These are phyloP conservation scores for Pleurotus tuber-regium DNA, from an alignment of 768 basidiomycete genomes.

Conservation along the genomic window DNA sequence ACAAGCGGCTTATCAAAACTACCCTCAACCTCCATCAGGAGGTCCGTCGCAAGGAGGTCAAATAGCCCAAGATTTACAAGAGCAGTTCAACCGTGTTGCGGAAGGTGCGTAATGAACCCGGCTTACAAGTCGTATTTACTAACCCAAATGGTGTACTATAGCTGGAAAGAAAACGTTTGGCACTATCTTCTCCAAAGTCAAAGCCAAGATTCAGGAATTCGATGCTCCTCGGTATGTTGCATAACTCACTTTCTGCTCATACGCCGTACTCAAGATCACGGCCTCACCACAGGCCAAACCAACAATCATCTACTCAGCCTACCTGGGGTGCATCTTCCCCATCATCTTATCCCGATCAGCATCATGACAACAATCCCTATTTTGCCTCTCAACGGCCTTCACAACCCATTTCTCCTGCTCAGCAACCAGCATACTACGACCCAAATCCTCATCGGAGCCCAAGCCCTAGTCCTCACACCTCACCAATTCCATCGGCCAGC, in stretches of 20 bases:
- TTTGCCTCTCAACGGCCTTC: background rate
- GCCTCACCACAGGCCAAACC: background rate
- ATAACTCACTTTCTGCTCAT: background rate
- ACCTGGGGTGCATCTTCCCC: slow-evolving; percentile 3
- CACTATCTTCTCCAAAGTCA: slow-evolving; percentile 70
- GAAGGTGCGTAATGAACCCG: slow-evolving; percentile 73
- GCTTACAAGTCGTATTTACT: background rate
- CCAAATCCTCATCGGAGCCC: slow-evolving; percentile 5
- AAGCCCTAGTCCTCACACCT: background rate
- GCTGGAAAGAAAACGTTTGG: slow-evolving; percentile 80
- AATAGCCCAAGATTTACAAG: slow-evolving; percentile 65
- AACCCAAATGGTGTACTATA: slow-evolving; percentile 20
- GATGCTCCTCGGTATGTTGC: slow-evolving; percentile 52
- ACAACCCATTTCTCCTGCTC: background rate
- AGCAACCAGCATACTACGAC: slow-evolving; percentile 8
- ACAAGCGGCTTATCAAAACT: slow-evolving; percentile 12
- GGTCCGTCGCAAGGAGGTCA: slow-evolving; percentile 33
- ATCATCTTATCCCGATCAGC: background rate
- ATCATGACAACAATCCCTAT: background rate
- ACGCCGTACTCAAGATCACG: background rate
- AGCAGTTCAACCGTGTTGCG: slow-evolving; percentile 73
- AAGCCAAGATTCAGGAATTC: slow-evolving; percentile 80
- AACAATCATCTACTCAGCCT: slow-evolving; percentile 3
- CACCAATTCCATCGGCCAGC: background rate
- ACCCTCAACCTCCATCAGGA: slow-evolving; percentile 21